Evolutionary conservation across 306 rosid genomes (phyloP), one percentile per base, ranked within the genome.

Genomic region (Quercus gilva): DNA sequence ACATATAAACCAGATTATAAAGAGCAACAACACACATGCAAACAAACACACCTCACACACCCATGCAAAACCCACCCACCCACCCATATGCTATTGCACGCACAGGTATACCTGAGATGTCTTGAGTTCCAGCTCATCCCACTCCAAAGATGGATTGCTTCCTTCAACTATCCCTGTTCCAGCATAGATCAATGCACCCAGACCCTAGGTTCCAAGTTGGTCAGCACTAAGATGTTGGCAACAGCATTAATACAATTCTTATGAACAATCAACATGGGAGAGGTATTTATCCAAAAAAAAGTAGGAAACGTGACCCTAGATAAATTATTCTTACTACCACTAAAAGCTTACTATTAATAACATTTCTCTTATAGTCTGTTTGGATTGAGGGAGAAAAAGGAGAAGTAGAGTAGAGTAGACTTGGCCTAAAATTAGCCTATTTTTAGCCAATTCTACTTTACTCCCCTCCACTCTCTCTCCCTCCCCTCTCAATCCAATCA

Each of bases 121-220:
- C 88, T 95, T 92, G 82, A 95, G 94, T 76, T 90, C 99, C 80
- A 95, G 84, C 85, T 93, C 99, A 72, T 93, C 91, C 99, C 99
- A 95, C 85, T 95, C 99, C 28, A 80, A 84, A 55, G 88, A 90
- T 59, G 97, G 88, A 87, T 77, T 81, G 83, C 99, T 95, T 74
- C 99, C 99, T 87, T 90, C 86, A 71, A 95, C 99, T 75, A 95
- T 94, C 43, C 99, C 98, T 37, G 99, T 91, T 82, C 99, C 99
- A 73, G 99, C 98, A 83, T 90, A 95, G 76, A 95, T 86, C 78
- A 89, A 67, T 58, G 98, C 98, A 10, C 97, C 92, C 9, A 84
- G 82, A 37, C 94, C 97, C 98, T 95, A 81, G 17, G 68, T 76
- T 35, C 71, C 72, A 67, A 79, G 52, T 58, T 57, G 20, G 74